These are phyloP conservation scores for Alternaria longipes DNA, from an alignment of 2,329 filamentous ascomycete species.

Conservation along the genomic window DNA sequence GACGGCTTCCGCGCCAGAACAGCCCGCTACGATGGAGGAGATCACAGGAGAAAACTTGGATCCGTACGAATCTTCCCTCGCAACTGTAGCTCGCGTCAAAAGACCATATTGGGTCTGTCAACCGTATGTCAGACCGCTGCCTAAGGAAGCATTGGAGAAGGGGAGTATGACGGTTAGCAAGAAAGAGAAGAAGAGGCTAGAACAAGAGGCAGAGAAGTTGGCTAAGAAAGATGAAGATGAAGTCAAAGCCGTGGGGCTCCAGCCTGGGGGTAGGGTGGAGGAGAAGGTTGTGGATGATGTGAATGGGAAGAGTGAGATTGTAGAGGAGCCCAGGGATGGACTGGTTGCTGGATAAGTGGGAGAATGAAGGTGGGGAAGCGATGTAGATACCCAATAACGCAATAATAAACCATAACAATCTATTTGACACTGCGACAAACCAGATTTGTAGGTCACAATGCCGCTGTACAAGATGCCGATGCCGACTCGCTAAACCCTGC, in stretches of 20 bases:
- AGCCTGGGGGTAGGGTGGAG: conserved; percentile 57
- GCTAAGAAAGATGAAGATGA: conserved; percentile 50
- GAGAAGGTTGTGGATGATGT: conserved; percentile 54
- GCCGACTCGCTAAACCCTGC: neutral
- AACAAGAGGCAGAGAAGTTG: conserved; percentile 52
- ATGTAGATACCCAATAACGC: neutral
- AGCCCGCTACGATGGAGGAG: neutral
- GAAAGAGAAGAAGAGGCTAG: conserved; percentile 61
- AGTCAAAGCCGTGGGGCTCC: conserved; percentile 31
- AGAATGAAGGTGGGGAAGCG: neutral
- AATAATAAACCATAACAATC: neutral
- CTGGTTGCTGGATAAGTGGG: conserved; percentile 40
- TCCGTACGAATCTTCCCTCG: conserved; percentile 67
- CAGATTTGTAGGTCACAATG: neutral
- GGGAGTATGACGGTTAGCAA: conserved; percentile 79
- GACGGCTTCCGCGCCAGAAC: conserved; percentile 1
- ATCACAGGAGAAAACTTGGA: conserved; percentile 24
- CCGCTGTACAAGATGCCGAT: neutral
- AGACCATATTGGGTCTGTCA: conserved; percentile 92
- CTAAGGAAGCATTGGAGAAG: conserved; percentile 85
- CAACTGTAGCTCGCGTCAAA: conserved; percentile 74
- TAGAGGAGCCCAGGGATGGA: conserved; percentile 56
- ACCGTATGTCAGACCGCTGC: conserved; percentile 84
- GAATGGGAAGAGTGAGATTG: conserved; percentile 27
- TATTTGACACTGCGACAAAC: neutral